phyloP scores from a whole-genome alignment of 257 asterid genomes.

The Avicennia marina region DNA sequence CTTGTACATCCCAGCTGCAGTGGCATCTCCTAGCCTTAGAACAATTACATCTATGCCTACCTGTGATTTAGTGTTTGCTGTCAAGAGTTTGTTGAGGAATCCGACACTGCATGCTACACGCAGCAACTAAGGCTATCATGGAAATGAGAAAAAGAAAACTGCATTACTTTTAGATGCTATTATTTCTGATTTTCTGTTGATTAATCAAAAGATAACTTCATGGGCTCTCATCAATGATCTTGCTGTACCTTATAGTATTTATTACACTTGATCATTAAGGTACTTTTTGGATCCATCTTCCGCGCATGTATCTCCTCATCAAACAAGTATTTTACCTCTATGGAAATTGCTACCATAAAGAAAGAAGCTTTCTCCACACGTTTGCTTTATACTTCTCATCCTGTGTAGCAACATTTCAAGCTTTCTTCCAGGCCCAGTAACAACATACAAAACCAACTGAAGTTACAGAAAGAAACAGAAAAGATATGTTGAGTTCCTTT shows the following conservation, averaged over 20 bases:
- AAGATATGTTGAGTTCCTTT: neutral
- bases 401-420: constrained; percentile 88
- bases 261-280: too few relatives aligned
- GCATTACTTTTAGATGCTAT: too few relatives aligned
- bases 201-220: too few relatives aligned
- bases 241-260: too few relatives aligned
- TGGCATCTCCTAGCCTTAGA: constrained; percentile 94
- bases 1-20: constrained; percentile 95
- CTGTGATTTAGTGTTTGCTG: constrained; percentile 30
- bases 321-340: constrained; percentile 41
- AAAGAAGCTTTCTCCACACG: too few relatives aligned
- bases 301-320: neutral
- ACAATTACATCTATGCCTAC: constrained; percentile 95
- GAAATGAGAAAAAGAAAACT: neutral
- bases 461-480: constrained; percentile 12
- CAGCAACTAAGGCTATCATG: neutral
- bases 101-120: neutral
- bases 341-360: too few relatives aligned
- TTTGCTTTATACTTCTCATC: constrained; percentile 99
- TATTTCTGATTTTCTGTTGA: too few relatives aligned
- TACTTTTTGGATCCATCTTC: too few relatives aligned
- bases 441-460: constrained; percentile 84
- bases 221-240: too few relatives aligned
- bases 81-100: neutral
- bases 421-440: constrained; percentile 95